Percentiles rank a stretch among this genome's conserved stretches.
phyloP scores from a whole-genome alignment of 1,284 basidiomycete genomes.

The Heterobasidion annosum region DNA sequence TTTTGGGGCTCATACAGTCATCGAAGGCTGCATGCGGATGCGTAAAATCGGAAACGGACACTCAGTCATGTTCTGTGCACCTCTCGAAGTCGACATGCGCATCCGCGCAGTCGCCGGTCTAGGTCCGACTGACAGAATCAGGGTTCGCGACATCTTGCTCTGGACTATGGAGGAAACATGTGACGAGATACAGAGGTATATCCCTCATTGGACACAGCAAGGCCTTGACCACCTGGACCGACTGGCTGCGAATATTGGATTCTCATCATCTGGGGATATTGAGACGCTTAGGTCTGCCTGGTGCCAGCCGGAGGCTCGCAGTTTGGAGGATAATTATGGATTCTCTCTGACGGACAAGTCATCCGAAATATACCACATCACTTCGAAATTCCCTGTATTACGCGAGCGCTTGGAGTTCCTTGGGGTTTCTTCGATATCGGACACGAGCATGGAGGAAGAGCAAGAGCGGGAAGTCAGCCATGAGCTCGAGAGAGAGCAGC shows the following conservation, averaged over 20 bases:
- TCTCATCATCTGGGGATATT: not conserved
- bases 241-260: constrained; percentile 12
- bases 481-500: constrained; percentile 31
- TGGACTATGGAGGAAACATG: constrained; percentile 41
- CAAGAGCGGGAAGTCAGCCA: constrained; percentile 39
- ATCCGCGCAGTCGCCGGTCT: constrained; percentile 24
- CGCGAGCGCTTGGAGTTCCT: constrained; percentile 18
- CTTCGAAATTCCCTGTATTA: constrained; percentile 15
- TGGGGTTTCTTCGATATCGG: constrained; percentile 13
- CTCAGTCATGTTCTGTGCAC: constrained; percentile 40
- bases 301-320: constrained; percentile 30
- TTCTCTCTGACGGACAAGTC: not conserved
- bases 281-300: constrained; percentile 19
- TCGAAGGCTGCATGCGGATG: constrained; percentile 42
- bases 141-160: constrained; percentile 26
- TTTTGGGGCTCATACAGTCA: not conserved
- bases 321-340: constrained; percentile 29
- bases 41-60: constrained; percentile 40
- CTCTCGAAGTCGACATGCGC: constrained; percentile 33
- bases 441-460: constrained; percentile 30
- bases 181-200: constrained; percentile 26
- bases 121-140: constrained; percentile 8
- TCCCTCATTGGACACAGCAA: constrained; percentile 39
- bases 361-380: not conserved
- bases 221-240: constrained; percentile 32